A percentile compares a stretch with the other conserved stretches of the same genome.
phyloP scores from a whole-genome alignment of 1,284 basidiomycete species.

The Malassezia japonica region DNA sequence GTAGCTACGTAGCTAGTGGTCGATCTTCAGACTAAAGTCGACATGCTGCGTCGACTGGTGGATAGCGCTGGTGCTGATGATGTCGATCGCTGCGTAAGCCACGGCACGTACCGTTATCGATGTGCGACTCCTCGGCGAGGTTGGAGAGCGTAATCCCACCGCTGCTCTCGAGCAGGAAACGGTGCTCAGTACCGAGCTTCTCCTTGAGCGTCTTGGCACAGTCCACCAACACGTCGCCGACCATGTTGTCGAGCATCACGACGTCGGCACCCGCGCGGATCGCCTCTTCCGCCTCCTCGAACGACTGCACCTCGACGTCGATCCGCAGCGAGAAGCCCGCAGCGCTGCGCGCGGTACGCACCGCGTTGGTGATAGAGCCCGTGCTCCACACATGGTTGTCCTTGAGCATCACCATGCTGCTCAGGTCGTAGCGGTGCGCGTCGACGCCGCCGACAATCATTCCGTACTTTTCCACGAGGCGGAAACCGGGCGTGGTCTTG shows the following conservation, averaged over 20 bases:
- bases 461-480: conserved; percentile 95
- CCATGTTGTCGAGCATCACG: conserved; percentile 74
- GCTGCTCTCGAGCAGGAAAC: conserved; percentile 38
- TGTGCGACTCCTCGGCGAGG: conserved; percentile 28
- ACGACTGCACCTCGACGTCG: conserved; percentile 83
- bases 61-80: conserved; percentile 40
- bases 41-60: conserved; percentile 47
- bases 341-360: conserved; percentile 71
- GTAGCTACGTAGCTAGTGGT: conserved; percentile 17
- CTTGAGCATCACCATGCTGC: conserved; percentile 99
- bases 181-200: conserved; percentile 13
- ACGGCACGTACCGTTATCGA: conserved; percentile 27
- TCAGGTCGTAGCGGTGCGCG: conserved; percentile 88
- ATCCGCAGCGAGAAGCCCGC: conserved; percentile 86
- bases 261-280: conserved; percentile 93
- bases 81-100: conserved; percentile 31
- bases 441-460: conserved; percentile 98
- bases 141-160: conserved; percentile 43
- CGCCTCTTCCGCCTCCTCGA: conserved; percentile 85
- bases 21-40: conserved; percentile 46
- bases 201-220: conserved; percentile 29
- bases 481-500: conserved; percentile 94
- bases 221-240: conserved; percentile 30
- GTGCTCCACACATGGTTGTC: conserved; percentile 99
- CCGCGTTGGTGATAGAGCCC: conserved; percentile 83